Base-by-base conservation (phyloP, 140 eudicot genomes). In the Eryngium alpinum region DNA sequence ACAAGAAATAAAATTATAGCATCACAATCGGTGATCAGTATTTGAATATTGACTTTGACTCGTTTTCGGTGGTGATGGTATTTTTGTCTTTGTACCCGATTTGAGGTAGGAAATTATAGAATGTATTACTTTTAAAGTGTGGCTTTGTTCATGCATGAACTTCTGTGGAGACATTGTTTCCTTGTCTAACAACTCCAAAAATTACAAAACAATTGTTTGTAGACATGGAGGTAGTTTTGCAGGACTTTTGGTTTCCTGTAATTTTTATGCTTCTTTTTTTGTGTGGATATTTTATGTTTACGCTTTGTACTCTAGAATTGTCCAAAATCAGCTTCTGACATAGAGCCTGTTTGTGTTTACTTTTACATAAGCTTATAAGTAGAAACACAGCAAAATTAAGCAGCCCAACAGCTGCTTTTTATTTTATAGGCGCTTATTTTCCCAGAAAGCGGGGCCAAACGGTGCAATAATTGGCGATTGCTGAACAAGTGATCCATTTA, bases 211-310 rank as follows among this genome's bases (percentile, higher is more conserved):
- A 19, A 11, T 38, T 10, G 24, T 22, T 73, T 44, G 18, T 44
- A 12, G 56, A 72, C 22, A 73, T 73, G 31, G 32, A 44, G 22
- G 53, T 72, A 38, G 77, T 72, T 72, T 72, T 72, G 75, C 18
- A 14, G 18, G 31, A 72, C 56, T 32, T 43, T 72, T 38, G 49
- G 25, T 72, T 43, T 34, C 5, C 22, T 72, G 38, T 14, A 19
- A n/a, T 38, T 9, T 9, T 24, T 28, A 70, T 29, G 34, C 75
- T 32, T 32, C 7, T 38, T 38, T 38, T n/a, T n/a, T n/a, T n/a
- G n/a, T n/a, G n/a, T n/a, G n/a, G n/a, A n/a, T n/a, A n/a, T n/a
- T n/a, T n/a, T n/a, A n/a, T n/a, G n/a, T n/a, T n/a, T n/a, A n/a
- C n/a, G n/a, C n/a, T n/a, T n/a, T 69, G 22, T 31, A 69, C 38